Evolutionary conservation across 208 protist species (phyloP), one percentile per base, ranked within the genome.

Genomic region (Crithidia fasciculata): DNA sequence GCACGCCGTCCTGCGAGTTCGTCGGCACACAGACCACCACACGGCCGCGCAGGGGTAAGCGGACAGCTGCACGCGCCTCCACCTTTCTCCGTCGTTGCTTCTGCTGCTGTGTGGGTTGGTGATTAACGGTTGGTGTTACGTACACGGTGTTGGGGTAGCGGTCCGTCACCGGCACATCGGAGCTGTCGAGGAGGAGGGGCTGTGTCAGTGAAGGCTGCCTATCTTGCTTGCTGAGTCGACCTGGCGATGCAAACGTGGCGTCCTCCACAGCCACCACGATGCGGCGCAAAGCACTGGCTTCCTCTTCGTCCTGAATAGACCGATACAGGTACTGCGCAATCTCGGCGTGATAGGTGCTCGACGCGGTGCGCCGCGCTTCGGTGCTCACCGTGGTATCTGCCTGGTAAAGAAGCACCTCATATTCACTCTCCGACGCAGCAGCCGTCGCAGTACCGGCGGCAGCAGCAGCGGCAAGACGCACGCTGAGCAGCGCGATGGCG

Each of bases 1-100:
- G 84, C 12, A 83, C 70, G 6, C 91, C 91, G 53, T 96, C 91
- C 19, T 79, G 81, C 28, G 83, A 87, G 16, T 87, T 94, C 12
- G 16, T 19, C 0, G 91, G 91, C 36, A 59, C 70, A 56, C 86
- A 94, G 28, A 96, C 50, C 43, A 94, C 87, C 2, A 84, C 85
- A 43, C 87, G 69, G 40, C 55, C 68, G n/a, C 68, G 52, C 9
- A 57, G 57, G 4, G 60, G 40, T 36, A 2, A 12, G 13, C 60
- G 60, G 8, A 2, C 18, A 16, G 19, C 9, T 39, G 60, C 10
- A 10, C 28, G 28, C 28, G 28, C 28, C 28, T 28, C 28, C 28
- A 1, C 28, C 28, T 28, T 28, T 28, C 28, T 28, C 28, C 28
- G 28, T 28, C 6, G 41, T 47, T 52, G 13, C 7, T 52, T 41